Percentiles rank a stretch among this genome's conserved stretches.
phyloP scores from a whole-genome alignment of 768 basidiomycete species.

The Lyophyllum semitale region DNA sequence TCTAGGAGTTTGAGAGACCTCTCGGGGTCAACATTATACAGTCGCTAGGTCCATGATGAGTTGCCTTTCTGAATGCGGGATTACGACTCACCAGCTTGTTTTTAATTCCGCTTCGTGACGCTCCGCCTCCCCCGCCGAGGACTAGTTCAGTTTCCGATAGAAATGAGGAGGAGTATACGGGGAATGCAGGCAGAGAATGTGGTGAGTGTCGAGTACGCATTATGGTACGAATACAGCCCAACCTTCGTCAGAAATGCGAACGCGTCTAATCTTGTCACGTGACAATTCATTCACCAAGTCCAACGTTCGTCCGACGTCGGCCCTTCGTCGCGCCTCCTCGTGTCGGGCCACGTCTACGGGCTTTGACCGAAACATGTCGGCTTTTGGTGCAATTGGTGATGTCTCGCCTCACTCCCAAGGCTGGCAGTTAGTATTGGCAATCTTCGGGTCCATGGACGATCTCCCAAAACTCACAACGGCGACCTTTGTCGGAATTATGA shows the following conservation, averaged over 20 bases:
- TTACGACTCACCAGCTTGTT: slow-evolving; percentile 79
- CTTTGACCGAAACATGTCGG: slow-evolving; percentile 5
- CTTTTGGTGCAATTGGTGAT: neutral
- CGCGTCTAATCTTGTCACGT: slow-evolving; percentile 17
- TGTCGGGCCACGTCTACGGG: neutral
- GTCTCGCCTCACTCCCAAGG: neutral
- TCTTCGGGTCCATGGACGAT: slow-evolving; percentile 29
- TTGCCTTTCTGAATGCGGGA: neutral
- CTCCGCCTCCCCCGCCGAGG: slow-evolving; percentile 89
- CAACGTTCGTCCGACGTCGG: slow-evolving; percentile 4
- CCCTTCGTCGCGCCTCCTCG: too few species aligned
- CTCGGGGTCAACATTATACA: slow-evolving; percentile 62
- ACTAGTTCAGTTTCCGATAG: slow-evolving; percentile 69
- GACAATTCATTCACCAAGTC: neutral
- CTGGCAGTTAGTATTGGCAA: slow-evolving; percentile 1
- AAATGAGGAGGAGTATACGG: slow-evolving; percentile 87
- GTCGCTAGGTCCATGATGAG: slow-evolving; percentile 45
- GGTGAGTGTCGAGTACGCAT: slow-evolving; percentile 84
- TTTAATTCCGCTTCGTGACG: slow-evolving; percentile 85
- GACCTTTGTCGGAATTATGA: slow-evolving; percentile 75
- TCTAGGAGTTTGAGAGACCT: slow-evolving; percentile 55
- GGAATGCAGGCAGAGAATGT: slow-evolving; percentile 81
- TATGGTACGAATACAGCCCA: slow-evolving; percentile 9
- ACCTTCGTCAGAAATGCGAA: neutral
- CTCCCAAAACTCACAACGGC: slow-evolving; percentile 57